Evolutionary conservation across 345 rosid genomes (phyloP), one percentile per base, ranked within the genome.

Genomic region (Nephelium lappaceum): DNA sequence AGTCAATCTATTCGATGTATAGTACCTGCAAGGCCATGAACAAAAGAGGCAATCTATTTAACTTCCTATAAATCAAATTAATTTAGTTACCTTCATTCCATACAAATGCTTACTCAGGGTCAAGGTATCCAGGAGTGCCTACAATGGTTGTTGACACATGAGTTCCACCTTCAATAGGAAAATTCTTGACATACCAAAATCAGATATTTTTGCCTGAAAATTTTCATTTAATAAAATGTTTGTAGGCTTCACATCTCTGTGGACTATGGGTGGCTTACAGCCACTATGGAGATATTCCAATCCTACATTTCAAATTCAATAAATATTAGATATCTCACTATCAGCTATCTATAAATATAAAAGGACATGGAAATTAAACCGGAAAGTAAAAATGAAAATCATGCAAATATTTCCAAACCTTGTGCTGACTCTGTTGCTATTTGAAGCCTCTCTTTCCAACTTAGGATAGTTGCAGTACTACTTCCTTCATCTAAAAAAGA

Each of bases 281-380:
- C 92, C 91, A 77, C 81, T 76, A 47, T 92, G 93, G 23, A 92
- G 82, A 65, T 92, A 87, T 38, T 89, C 91, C 72, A 88, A 71
- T 72, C 92, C 95, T 90, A 78, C 67, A 38, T 25, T 39, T 31
- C 68, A 57, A 10, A 21, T 77, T 55, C 18, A 25, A 75, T 8
- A 11, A 0, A 23, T 5, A 11, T 19, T 25, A 6, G 14, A 1
- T 31, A 31, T 31, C 6, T 5, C 8, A 38, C 8, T 55, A 12
- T 38, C 49, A 27, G 31, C 2, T 23, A 49, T 47, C 36, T 31
- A 2, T 31, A n/a, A n/a, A n/a, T n/a, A 31, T 3, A 8, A 41
- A 47, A 47, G 3, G 4, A 11, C 3, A 49, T 51, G 42, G 1
- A 73, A 2, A 38, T 31, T 31, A 31, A 31, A 31, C 36, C 3